Base-by-base conservation (phyloP, 2,329 filamentous ascomycete genomes). In the Aphanocladium album region DNA sequence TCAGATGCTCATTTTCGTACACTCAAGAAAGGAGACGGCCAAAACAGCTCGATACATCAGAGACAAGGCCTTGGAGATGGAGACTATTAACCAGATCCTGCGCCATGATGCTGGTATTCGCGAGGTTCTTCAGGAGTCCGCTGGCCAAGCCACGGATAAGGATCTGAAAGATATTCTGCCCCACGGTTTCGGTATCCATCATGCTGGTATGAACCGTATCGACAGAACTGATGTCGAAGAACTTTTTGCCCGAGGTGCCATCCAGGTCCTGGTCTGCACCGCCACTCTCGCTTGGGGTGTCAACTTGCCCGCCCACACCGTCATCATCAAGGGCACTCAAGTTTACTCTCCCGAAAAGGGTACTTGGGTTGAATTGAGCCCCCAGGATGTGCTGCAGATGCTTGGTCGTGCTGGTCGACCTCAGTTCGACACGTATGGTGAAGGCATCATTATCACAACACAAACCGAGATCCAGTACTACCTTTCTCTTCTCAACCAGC, bases 211-310 rank as follows among this genome's bases (percentile, higher is more conserved):
- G 90, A 96, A 87, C 73, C 86, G 95, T 72, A 87, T 89, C n/a
- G 96, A 99, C 79, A 89, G 96, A 76, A 93, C 90, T 30, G 91
- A 93, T 54, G 95, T 99, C 14, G 93, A 98, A 71, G 93, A 96
- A 71, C 84, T 99, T 23, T 99, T 99, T 69, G 86, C 90, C 49
- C 89, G 93, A 71, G 93, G 93, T 63, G 87, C 90, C 35, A 91
- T 99, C 41, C 93, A 97, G 72, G 95, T 99, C 1, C 86, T 99
- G 55, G 93, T 98, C 39, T 98, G 92, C 76, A 99, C 95, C 43
- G 93, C 96, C 43, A 99, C 95, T n/a, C 81, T 99, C 57, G 95
- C 95, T 25, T 99, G 95, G 95, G 95, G 95, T 85, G 95, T 99
- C 71, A 99, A 99, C 75, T 78, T 99, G 71, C 95, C 95, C 5